Base-by-base conservation (phyloP, 495 filamentous ascomycete species). In the Neurospora sp. region DNA sequence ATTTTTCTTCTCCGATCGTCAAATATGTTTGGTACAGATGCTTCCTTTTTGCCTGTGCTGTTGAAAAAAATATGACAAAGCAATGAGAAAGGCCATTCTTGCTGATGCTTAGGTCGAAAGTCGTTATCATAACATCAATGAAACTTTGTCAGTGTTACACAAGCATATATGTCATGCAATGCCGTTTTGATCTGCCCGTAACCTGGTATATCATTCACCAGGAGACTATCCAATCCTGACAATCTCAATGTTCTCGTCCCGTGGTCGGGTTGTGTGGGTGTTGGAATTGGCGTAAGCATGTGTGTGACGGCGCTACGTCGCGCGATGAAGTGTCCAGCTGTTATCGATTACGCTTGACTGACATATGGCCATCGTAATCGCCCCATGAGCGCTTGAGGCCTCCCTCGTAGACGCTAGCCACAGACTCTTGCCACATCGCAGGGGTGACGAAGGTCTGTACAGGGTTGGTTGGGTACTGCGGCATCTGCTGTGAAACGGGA, bases 391-490 rank as follows among this genome's bases (percentile, higher is more conserved):
- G 85, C 81, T 96, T 97, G 39, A 93, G 78, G 5, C 90, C 90
- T 71, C 90, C 90, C 66, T 94, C 92, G 82, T 92, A 97, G 2
- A 95, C 93, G 77, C 90, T 93, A 16, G 96, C 94, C 76, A 99
- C 94, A 62, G 90, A 93, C 77, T 97, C 92, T 81, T 97, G 94
- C 96, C 96, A 99, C 89, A 97, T 97, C 74, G 91, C 91, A 12
- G 96, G 93, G 14, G 93, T 97, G 72, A 99, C 93, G 75, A 96
- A 91, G 18, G 90, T 86, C 75, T 84, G 83, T 23, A 84, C 80
- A 9, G 86, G 87, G 18, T 88, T 83, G 14, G 86, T 81, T 40
- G 85, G 84, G 72, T 89, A 89, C 69, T 89, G 85, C 8, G 86
- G 82, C 23, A 91, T 79, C 1, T 85, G 81, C 42, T 89, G 90